Conservation (phyloP, 371 early-diverging fungal species). For the Rhizopus microsporus region DNA sequence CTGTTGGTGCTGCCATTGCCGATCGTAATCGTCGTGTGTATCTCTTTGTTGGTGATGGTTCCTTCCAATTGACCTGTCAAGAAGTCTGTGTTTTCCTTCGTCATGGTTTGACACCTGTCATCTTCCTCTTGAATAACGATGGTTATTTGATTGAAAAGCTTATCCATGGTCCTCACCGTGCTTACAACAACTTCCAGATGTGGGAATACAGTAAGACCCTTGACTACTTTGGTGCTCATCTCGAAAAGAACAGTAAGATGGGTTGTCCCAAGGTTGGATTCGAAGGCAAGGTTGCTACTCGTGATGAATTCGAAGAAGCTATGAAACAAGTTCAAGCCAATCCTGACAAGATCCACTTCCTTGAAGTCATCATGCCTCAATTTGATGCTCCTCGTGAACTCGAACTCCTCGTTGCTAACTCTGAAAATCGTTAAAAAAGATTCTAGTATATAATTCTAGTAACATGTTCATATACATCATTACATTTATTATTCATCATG, state of each 20-base stretch:
- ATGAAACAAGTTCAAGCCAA: conserved; percentile 27
- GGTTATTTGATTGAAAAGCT: conserved; percentile 56
- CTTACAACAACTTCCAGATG: conserved; percentile 52
- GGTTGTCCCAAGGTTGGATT: conserved; percentile 25
- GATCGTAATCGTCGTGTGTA: conserved; percentile 30
- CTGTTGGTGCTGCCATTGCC: conserved; percentile 40
- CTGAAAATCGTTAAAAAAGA: conserved; percentile 24
- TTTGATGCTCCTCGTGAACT: conserved; percentile 43
- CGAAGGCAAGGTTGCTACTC: conserved; percentile 25
- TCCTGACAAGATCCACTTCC: conserved; percentile 34
- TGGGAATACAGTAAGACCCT: conserved; percentile 50
- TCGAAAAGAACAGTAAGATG: conserved; percentile 20
- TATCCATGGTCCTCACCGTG: conserved; percentile 46
- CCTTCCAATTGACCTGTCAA: conserved; percentile 52
- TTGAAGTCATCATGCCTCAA: conserved; percentile 43
- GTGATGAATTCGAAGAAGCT: conserved; percentile 36
- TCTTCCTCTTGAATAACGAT: conserved; percentile 54
- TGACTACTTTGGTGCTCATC: conserved; percentile 39
- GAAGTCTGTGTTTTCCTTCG: conserved; percentile 53
- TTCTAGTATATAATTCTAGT: no score
- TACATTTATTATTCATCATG: no score
- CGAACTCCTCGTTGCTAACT: conserved; percentile 24
- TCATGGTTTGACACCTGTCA: conserved; percentile 46
- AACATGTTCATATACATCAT: no score
- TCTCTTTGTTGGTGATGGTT: conserved; percentile 57